A percentile compares a stretch with the other conserved stretches of the same genome.
Evolutionary conservation across 805 yeast species (phyloP).

Genomic region (Hanseniaspora guilliermondii): DNA sequence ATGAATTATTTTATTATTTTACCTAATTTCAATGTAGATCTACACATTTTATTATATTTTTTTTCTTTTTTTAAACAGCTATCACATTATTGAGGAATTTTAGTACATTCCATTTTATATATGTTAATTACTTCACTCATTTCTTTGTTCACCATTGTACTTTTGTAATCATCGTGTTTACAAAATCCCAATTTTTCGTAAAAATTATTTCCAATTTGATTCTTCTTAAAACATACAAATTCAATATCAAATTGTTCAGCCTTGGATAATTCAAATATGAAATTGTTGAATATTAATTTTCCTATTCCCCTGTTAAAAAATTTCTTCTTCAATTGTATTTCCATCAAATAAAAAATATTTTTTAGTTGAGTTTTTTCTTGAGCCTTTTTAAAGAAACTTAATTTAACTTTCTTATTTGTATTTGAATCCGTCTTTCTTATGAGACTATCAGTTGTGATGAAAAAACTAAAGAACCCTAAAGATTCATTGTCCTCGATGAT

Average conservation of each 20-base stretch:
- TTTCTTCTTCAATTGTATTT: background rate
- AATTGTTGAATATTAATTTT: background rate
- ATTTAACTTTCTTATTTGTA: background rate
- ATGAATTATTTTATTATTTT: background rate
- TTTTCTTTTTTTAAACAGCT: background rate
- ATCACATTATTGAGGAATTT: background rate
- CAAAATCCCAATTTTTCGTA: background rate
- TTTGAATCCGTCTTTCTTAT: background rate
- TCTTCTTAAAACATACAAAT: constrained; percentile 10
- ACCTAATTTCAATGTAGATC: background rate
- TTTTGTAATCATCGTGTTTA: background rate
- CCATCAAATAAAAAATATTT: constrained; percentile 8
- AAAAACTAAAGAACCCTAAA: constrained; percentile 5
- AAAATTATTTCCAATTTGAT: constrained; percentile 1
- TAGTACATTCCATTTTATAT: background rate
- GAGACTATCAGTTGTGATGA: background rate
- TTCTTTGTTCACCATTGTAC: background rate
- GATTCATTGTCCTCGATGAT: background rate
- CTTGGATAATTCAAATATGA: background rate
- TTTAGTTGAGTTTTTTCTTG: background rate
- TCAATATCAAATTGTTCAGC: background rate
- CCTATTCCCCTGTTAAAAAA: background rate
- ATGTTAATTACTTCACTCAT: background rate
- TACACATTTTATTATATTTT: background rate
- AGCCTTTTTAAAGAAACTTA: background rate